Evolutionary conservation across 2,329 filamentous ascomycete genomes (phyloP), one percentile per base, ranked within the genome.

Genomic region (Trichophyton verrucosum): DNA sequence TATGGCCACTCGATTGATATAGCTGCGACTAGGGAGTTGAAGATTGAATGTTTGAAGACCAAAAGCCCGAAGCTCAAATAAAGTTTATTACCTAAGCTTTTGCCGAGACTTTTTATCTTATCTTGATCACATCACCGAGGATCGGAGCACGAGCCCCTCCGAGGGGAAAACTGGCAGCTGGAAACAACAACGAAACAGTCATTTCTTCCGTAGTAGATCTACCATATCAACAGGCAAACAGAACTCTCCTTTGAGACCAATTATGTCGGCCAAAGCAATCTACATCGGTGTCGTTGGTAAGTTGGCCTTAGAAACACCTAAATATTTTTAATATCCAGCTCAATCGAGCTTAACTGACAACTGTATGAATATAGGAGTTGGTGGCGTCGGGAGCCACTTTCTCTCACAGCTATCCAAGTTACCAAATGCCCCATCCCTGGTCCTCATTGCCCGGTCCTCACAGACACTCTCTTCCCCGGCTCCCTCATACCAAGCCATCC

Each of bases 351-450:
- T 47, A 17, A 24, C 58, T 61, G 57, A 20, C 62, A 4, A 7
- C n/a, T 57, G 30, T 33, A 46, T 38, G 17, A 57, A 62, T 67
- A 65, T 70, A 95, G 91, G 94, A 70, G 88, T 88, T 68, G 94
- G 94, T 67, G 92, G 92, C 65, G 94, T 97, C 64, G 94, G 94
- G 70, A 91, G 91, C 75, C 85, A 84, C 76, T 96, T 97, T 80
- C 83, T 97, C 65, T 80, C 81, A 66, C 94, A 97, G 76, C 84
- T 97, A 62, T 79, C 86, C 65, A 78, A 81, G 65, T 84, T 87
- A 64, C 84, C 85, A 44, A 82, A 86, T 47, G 81, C 83, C 5
- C 81, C 96, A 62, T 85, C 82, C 61, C 84, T 97, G 60, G 83
- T 91, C 78, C 89, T 95, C 76, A 85, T 96, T 67, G 86, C 89